Evolutionary conservation across 441 rosid species (phyloP), one percentile per base, ranked within the genome.

Genomic region (Populus hybrid): DNA sequence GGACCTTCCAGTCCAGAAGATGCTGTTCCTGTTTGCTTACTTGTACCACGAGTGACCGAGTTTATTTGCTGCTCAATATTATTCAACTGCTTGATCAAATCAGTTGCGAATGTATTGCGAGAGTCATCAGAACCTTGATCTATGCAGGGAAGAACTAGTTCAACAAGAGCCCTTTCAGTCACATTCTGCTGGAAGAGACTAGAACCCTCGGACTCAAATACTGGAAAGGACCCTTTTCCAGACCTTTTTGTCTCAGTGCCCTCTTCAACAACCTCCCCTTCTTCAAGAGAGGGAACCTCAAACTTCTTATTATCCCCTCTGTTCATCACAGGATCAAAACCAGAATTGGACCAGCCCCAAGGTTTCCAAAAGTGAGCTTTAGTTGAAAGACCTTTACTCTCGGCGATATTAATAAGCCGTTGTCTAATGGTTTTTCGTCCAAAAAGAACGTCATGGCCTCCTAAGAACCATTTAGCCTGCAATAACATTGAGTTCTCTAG

Each of bases 51-150:
- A 80, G 94, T 88, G 82, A 88, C 85, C 10, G 90, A 86, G 82
- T 80, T 92, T 84, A 94, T 86, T 77, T 92, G 95, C 79, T 90
- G 99, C 88, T 97, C 99, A 76, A 97, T 92, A 69, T 83, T 86
- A 83, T 84, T 90, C 83, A 97, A 83, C 87, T 97, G 99, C 90
- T 92, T 93, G 80, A 95, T 93, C 89, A 97, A 86, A 84, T 97
- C 99, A 87, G 82, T 91, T n/a, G 95, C 98, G 86, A 97, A 95
- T 34, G 88, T 89, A 83, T 86, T 91, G 73, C 96, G 90, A 6
- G 98, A 92, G 30, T 93, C 97, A 75, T 92, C 94, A 50, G 99
- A 97, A 84, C 98, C 94, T 84, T 90, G 98, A 82, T 95, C 98
- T 76, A 97, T 95, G 89, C 99, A 97, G 67, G 98, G 97, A 85